Evolutionary conservation across 352 stramenopile species (phyloP), one percentile per base, ranked within the genome.

Genomic region (Poterioochromonas sp.): DNA sequence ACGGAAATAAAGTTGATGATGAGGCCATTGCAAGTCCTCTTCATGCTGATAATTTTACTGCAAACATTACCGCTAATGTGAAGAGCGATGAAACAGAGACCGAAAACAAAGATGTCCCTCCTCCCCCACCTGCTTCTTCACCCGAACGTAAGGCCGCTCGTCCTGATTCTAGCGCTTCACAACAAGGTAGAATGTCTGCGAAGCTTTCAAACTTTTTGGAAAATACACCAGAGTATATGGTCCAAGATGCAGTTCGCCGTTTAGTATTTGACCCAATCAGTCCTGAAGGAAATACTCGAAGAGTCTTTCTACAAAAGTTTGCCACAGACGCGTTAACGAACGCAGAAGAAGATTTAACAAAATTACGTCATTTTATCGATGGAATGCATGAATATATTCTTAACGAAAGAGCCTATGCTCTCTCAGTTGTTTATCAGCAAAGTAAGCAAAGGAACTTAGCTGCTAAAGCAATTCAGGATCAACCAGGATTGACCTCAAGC

Each of bases 341-440:
- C n/a, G n/a, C n/a, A n/a, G n/a, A n/a, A n/a, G n/a, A n/a, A n/a
- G n/a, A n/a, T n/a, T 15, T 74, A n/a, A 15, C n/a, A 15, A 29
- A 74, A 39, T 8, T 74, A 11, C 5, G 65, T 12, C 35, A 74
- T 54, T 74, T 74, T n/a, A 54, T 74, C 40, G 65, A 74, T 26
- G 65, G 65, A 12, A 51, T 74, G 65, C 41, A 74, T 39, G 65
- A 74, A n/a, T 34, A 74, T 39, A 40, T 53, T 35, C 15, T 74
- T 1, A 12, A 15, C 2, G 53, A 15, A n/a, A 8, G 37, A n/a
- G 63, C 11, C 3, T 40, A 41, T 29, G 35, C 3, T 22, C 63
- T 73, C 11, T 8, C 63, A 11, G 32, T 49, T 1, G 8, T 73
- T 15, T 68, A 68, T 35, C 58, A 39, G 26, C 58, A 68, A 26